phyloP scores from a whole-genome alignment of 495 filamentous ascomycete genomes.

The Barbatosphaeria neglecta region DNA sequence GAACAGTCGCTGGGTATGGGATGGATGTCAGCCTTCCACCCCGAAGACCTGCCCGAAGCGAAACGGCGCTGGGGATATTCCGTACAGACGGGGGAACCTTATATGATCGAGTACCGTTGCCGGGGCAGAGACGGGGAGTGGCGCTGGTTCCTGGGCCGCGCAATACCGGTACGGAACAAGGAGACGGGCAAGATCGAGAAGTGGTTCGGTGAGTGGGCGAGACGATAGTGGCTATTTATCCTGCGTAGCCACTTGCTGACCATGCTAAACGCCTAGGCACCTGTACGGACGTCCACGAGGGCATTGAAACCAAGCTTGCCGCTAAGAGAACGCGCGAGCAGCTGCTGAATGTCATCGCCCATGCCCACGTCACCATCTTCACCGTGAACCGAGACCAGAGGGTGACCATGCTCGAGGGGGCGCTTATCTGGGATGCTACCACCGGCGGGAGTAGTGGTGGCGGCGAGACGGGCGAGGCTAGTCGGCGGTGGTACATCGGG shows the following conservation, averaged over 20 bases:
- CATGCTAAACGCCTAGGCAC: conserved; percentile 18
- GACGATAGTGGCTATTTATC: neutral
- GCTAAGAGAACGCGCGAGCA: conserved; percentile 49
- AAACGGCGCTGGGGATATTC: conserved; percentile 42
- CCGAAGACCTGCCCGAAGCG: conserved; percentile 45
- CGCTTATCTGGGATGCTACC: conserved; percentile 39
- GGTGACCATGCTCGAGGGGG: conserved; percentile 52
- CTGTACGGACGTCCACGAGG: conserved; percentile 57
- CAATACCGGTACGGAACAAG: conserved; percentile 48
- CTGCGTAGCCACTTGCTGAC: neutral
- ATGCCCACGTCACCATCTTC: conserved; percentile 58
- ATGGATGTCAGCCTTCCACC: conserved; percentile 34
- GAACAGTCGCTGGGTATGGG: conserved; percentile 33
- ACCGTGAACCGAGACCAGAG: conserved; percentile 44
- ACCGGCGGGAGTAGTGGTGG: conserved; percentile 15
- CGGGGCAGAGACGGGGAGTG: conserved; percentile 48
- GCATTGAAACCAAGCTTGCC: conserved; percentile 46
- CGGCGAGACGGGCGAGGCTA: conserved; percentile 10
- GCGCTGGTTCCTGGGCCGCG: conserved; percentile 62
- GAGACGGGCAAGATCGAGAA: conserved; percentile 51
- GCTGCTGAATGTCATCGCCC: conserved; percentile 54
- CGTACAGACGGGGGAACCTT: conserved; percentile 52
- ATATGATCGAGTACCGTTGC: conserved; percentile 56
- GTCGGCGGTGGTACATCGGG: conserved; percentile 34
- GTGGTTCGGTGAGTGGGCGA: conserved; percentile 47